Conservation (phyloP, 805 yeast genomes). For the Pichia ethanolica region DNA sequence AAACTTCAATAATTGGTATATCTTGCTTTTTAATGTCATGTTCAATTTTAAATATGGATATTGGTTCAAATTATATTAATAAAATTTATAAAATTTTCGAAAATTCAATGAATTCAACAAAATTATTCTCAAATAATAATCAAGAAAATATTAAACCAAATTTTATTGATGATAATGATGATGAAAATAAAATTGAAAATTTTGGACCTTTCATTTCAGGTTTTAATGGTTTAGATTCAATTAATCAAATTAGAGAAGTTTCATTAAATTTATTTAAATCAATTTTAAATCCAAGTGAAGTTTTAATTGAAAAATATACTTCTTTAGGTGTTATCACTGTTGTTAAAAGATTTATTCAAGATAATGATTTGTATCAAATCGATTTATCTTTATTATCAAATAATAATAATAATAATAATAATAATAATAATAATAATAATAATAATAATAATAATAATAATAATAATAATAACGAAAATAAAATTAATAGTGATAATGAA, state of each 20-base stretch:
- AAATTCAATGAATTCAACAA: conserved; percentile 9
- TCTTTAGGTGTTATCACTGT: conserved; percentile 48
- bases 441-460: conserved; percentile 1
- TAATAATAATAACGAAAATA: neutral
- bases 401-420: neutral
- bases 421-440: neutral
- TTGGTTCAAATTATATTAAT: conserved; percentile 33
- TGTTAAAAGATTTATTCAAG: conserved; percentile 25
- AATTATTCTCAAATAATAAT: neutral
- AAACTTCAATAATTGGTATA: conserved; percentile 39
- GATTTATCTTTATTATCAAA: conserved; percentile 14
- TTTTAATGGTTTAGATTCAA: conserved; percentile 34
- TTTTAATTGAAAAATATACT: conserved; percentile 42
- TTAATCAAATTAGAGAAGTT: conserved; percentile 34
- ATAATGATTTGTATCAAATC: conserved; percentile 18
- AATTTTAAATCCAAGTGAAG: conserved; percentile 42
- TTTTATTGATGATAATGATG: too few species aligned
- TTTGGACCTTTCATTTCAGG: conserved; percentile 44
- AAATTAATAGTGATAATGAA: conserved; percentile 4
- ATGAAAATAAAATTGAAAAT: conserved; percentile 17
- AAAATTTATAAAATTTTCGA: conserved; percentile 12
- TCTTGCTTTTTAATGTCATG: conserved; percentile 50
- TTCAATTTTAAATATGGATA: conserved; percentile 41
- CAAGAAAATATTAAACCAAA: conserved; percentile 33
- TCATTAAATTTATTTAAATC: conserved; percentile 38